phyloP scores from a whole-genome alignment of 495 filamentous ascomycete genomes.

The Aspergillus sclerotioniger region DNA sequence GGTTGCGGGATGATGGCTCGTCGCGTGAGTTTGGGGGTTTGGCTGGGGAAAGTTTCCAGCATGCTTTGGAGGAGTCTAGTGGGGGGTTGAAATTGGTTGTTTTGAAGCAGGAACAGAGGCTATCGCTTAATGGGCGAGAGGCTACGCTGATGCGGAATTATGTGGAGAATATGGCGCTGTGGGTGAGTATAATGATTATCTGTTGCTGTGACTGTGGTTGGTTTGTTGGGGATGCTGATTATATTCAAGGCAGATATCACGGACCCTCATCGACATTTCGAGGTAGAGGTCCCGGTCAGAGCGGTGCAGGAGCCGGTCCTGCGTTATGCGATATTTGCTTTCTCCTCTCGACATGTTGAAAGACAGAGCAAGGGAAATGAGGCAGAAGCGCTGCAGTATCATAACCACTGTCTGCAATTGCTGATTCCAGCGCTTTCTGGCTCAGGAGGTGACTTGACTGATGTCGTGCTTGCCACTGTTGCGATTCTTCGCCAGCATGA shows the following conservation, averaged over 20 bases:
- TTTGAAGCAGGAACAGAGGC: background rate
- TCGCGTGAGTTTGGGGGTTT: background rate
- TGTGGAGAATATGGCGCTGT: constrained; percentile 34
- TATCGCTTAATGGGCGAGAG: constrained; percentile 21
- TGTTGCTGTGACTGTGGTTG: no score
- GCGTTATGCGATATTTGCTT: constrained; percentile 29
- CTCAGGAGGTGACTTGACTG: constrained; percentile 20
- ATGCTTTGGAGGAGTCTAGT: background rate
- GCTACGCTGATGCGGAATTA: constrained; percentile 29
- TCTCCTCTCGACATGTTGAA: constrained; percentile 30
- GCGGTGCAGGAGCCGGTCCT: constrained; percentile 28
- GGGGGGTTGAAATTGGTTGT: background rate
- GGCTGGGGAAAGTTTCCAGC: background rate
- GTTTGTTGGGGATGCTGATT: background rate
- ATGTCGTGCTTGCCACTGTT: constrained; percentile 29
- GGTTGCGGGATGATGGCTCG: background rate
- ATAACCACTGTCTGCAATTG: constrained; percentile 28
- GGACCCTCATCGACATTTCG: constrained; percentile 31
- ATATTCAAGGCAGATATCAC: constrained; percentile 29
- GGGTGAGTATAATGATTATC: constrained; percentile 26
- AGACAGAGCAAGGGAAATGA: constrained; percentile 16
- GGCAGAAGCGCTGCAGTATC: constrained; percentile 29
- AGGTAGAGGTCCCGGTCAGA: constrained; percentile 23
- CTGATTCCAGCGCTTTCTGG: constrained; percentile 28
- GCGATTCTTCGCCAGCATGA: constrained; percentile 33